Evolutionary conservation across 345 rosid species (phyloP).

Genomic region (Punica granatum): DNA sequence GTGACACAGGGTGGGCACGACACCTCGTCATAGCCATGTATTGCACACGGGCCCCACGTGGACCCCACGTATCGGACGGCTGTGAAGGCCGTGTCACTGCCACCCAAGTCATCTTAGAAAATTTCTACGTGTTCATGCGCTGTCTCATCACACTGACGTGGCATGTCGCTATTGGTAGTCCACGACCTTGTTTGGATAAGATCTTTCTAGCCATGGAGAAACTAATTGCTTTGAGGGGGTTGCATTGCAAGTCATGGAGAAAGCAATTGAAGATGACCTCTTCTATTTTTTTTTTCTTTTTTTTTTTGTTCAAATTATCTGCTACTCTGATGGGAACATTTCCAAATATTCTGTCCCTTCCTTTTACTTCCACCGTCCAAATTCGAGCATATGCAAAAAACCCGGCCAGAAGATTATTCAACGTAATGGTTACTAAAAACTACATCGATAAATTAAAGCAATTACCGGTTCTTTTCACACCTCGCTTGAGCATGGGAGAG

Average conservation of each 20-base stretch:
- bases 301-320: not conserved
- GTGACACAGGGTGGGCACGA: too few species aligned
- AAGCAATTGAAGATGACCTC: conserved; percentile 4
- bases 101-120: too few species aligned
- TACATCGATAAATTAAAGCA: not conserved
- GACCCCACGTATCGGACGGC: too few species aligned
- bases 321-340: not conserved
- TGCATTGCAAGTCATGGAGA: not conserved
- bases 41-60: too few species aligned
- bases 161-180: not conserved
- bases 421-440: too few species aligned
- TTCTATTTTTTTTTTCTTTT: not conserved
- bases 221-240: not conserved
- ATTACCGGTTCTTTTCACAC: not conserved
- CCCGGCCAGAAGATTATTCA: not conserved
- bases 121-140: not conserved
- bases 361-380: not conserved
- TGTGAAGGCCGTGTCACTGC: too few species aligned
- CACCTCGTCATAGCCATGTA: too few species aligned
- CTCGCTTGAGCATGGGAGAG: too few species aligned
- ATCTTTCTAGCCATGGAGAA: not conserved
- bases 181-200: conserved; percentile 2
- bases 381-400: not conserved
- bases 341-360: not conserved
- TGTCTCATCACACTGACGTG: not conserved